Evolutionary conservation across 2,329 filamentous ascomycete species (phyloP).

Genomic region (Penicillium sp.): DNA sequence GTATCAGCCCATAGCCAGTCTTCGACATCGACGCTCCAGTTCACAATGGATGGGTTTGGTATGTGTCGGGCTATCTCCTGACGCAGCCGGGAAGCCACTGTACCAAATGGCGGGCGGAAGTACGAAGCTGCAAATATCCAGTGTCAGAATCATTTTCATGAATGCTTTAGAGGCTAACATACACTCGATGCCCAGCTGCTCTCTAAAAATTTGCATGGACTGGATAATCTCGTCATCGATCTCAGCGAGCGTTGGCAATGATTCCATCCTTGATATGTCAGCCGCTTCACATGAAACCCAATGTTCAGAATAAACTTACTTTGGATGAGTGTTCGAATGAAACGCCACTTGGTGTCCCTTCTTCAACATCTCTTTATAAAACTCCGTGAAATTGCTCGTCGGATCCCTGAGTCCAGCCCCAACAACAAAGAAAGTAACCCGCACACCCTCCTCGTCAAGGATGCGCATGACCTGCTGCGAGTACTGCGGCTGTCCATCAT

Average conservation of each 20-base stretch:
- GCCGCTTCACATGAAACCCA: not conserved
- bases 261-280: conserved; percentile 35
- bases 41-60: conserved; percentile 58
- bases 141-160: conserved; percentile 31
- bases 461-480: conserved; percentile 61
- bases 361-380: conserved; percentile 62
- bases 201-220: conserved; percentile 32
- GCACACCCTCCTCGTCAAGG: conserved; percentile 59
- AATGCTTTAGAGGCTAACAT: conserved; percentile 37
- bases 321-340: conserved; percentile 68
- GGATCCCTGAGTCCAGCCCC: conserved; percentile 59
- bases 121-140: conserved; percentile 45
- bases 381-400: conserved; percentile 59
- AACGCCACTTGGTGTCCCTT: conserved; percentile 67
- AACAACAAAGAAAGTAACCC: conserved; percentile 70
- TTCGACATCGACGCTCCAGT: conserved; percentile 69
- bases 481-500: conserved; percentile 61
- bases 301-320: conserved; percentile 31
- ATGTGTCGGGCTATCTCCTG: conserved; percentile 57
- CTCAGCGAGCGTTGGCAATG: conserved; percentile 26
- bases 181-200: conserved; percentile 36
- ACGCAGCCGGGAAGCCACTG: conserved; percentile 64
- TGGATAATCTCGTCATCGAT: conserved; percentile 40
- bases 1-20: conserved; percentile 67
- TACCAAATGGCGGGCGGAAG: conserved; percentile 69